phyloP scores from a whole-genome alignment of 352 stramenopile species.

The Pythium brachiatum region DNA sequence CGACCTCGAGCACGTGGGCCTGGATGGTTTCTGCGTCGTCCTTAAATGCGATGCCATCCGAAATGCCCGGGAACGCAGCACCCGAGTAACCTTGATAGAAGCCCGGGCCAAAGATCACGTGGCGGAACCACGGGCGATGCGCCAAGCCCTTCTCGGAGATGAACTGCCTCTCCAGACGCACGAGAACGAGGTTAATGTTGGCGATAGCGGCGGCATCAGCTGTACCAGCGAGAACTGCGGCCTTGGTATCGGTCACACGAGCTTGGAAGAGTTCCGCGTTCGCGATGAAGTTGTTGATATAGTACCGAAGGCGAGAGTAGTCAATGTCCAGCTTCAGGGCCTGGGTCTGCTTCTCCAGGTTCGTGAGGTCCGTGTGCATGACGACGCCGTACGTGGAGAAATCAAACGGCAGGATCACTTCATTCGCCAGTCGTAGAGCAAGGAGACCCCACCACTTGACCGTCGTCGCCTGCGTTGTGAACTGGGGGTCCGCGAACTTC shows the following conservation, averaged over 20 bases:
- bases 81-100: no score
- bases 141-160: no score
- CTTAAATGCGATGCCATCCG: not conserved
- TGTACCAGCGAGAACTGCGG: not conserved
- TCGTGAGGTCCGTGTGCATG: not conserved
- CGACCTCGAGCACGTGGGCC: not conserved
- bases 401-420: not conserved
- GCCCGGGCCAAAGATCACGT: no score
- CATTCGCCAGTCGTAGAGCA: not conserved
- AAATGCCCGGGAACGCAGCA: not conserved
- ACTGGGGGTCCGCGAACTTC: not conserved
- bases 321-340: not conserved
- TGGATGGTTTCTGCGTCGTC: not conserved
- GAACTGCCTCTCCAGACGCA: no score
- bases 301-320: not conserved
- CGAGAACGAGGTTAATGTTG: not conserved
- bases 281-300: not conserved
- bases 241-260: not conserved
- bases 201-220: not conserved
- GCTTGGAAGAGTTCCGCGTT: not conserved
- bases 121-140: no score
- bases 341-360: not conserved
- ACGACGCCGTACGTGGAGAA: not conserved
- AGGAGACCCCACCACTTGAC: not conserved
- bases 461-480: not conserved